Percentiles rank a stretch among this genome's conserved stretches.
These are phyloP conservation scores for Tylopilus rubrobrunneus DNA, from an alignment of 768 basidiomycete species.

Conservation along the genomic window DNA sequence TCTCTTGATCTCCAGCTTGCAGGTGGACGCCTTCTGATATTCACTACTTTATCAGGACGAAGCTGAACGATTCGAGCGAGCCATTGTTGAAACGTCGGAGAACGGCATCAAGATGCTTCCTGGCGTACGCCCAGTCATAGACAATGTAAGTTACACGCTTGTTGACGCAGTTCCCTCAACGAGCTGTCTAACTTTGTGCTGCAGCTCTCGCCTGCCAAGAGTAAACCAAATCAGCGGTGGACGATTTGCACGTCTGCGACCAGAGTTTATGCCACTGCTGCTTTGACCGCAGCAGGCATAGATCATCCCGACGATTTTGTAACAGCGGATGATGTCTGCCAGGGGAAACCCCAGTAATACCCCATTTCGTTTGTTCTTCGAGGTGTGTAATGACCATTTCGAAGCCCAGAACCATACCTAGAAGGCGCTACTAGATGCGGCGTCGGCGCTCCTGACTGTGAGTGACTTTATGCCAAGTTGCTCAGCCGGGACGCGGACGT, in stretches of 20 bases:
- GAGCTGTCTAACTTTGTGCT: slow-evolving; percentile 5
- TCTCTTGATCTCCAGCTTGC: slow-evolving; percentile 25
- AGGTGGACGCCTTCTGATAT: slow-evolving; percentile 1
- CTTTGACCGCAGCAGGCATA: slow-evolving; percentile 62
- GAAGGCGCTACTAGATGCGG: slow-evolving; percentile 73
- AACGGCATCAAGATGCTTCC: slow-evolving; percentile 68
- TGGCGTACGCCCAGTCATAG: slow-evolving; percentile 60
- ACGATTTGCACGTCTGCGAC: slow-evolving; percentile 89
- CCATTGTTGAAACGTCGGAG: slow-evolving; percentile 61
- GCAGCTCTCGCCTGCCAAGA: slow-evolving; percentile 27
- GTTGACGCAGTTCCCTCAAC: neutral
- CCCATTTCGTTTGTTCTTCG: neutral
- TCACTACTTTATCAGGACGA: slow-evolving; percentile 45
- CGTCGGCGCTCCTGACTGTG: slow-evolving; percentile 43
- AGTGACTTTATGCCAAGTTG: slow-evolving; percentile 4
- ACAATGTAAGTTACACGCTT: slow-evolving; percentile 38
- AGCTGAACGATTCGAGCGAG: slow-evolving; percentile 74
- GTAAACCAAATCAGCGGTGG: slow-evolving; percentile 63
- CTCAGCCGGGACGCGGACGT: neutral
- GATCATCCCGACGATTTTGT: slow-evolving; percentile 72
- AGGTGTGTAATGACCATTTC: slow-evolving; percentile 1
- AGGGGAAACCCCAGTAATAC: slow-evolving; percentile 75
- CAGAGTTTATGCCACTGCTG: slow-evolving; percentile 65
- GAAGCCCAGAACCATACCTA: slow-evolving; percentile 85
- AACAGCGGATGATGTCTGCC: slow-evolving; percentile 74